A percentile compares a stretch with the other conserved stretches of the same genome.
phyloP scores from a whole-genome alignment of 257 asterid genomes.

The Plantago major region DNA sequence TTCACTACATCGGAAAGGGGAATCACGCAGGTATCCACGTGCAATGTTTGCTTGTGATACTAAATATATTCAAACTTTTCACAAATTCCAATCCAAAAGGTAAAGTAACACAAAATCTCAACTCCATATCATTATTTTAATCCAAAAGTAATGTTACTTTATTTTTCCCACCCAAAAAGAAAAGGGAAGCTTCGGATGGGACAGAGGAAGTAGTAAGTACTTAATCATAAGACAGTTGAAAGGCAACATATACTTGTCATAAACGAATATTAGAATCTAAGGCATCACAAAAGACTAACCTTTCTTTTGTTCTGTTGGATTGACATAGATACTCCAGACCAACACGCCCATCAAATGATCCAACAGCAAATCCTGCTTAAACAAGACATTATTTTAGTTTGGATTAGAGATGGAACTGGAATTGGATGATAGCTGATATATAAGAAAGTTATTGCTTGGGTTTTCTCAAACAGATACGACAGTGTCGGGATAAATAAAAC shows the following conservation, averaged over 20 bases:
- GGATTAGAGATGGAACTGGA: slow-evolving; percentile 12
- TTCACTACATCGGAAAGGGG: too few relatives aligned
- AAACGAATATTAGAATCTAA: background rate
- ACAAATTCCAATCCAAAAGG: too few relatives aligned
- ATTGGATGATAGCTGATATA: background rate
- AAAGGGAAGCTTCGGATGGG: too few relatives aligned
- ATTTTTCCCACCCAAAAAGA: too few relatives aligned
- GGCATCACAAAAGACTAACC: slow-evolving; percentile 46
- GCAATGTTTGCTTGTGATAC: too few relatives aligned
- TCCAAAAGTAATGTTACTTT: too few relatives aligned
- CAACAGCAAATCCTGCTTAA: slow-evolving; percentile 70
- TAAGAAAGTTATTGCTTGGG: background rate
- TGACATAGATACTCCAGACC: slow-evolving; percentile 48
- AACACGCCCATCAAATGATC: slow-evolving; percentile 84
- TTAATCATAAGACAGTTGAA: background rate
- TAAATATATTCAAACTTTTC: too few relatives aligned
- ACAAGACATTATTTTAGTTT: slow-evolving; percentile 16
- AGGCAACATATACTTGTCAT: background rate
- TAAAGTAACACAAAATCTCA: too few relatives aligned
- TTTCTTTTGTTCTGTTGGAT: slow-evolving; percentile 38
- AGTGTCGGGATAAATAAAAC: background rate
- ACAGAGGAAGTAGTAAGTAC: background rate
- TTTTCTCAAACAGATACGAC: background rate
- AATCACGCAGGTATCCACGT: too few relatives aligned
- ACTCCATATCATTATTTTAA: too few relatives aligned